Evolutionary conservation across 2,329 filamentous ascomycete genomes (phyloP).

Genomic region (Neofusicoccum kwambonambiense): DNA sequence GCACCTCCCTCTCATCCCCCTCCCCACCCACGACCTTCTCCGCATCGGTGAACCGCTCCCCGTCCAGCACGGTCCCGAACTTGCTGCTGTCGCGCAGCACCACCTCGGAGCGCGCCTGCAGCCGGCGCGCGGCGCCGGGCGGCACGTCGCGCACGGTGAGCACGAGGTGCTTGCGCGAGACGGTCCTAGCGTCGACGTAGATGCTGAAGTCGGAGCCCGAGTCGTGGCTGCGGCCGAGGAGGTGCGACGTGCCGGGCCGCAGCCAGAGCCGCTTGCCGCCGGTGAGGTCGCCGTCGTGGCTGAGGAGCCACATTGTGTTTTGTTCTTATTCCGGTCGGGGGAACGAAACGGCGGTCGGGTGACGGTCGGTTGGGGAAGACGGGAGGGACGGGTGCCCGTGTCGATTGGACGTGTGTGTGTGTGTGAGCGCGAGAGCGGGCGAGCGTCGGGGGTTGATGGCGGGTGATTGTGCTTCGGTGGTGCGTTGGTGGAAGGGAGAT

Average conservation of each 20-base stretch:
- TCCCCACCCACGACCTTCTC: constrained; percentile 29
- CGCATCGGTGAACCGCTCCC: constrained; percentile 63
- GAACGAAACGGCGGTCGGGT: too few species aligned
- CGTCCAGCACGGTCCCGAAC: constrained; percentile 77
- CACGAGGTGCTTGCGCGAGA: constrained; percentile 85
- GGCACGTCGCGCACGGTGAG: constrained; percentile 66
- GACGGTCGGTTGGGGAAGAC: background rate
- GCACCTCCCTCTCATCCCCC: constrained; percentile 56
- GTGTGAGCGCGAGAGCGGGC: background rate
- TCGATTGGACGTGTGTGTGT: too few species aligned
- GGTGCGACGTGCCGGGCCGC: constrained; percentile 77
- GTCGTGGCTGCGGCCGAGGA: constrained; percentile 74
- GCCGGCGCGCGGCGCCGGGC: constrained; percentile 51
- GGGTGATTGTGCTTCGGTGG: background rate
- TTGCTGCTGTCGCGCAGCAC: constrained; percentile 80
- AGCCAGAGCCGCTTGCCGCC: constrained; percentile 75
- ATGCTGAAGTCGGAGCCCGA: constrained; percentile 37
- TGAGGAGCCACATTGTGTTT: constrained; percentile 51
- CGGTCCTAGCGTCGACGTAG: constrained; percentile 68
- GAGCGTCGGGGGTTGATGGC: too few species aligned
- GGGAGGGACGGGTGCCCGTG: background rate
- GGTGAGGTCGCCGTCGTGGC: constrained; percentile 57
- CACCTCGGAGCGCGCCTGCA: constrained; percentile 65
- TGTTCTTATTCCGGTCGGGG: background rate
- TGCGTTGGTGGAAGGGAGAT: background rate